phyloP scores from a whole-genome alignment of 768 basidiomycete genomes.

The Hortiboletus campestris region DNA sequence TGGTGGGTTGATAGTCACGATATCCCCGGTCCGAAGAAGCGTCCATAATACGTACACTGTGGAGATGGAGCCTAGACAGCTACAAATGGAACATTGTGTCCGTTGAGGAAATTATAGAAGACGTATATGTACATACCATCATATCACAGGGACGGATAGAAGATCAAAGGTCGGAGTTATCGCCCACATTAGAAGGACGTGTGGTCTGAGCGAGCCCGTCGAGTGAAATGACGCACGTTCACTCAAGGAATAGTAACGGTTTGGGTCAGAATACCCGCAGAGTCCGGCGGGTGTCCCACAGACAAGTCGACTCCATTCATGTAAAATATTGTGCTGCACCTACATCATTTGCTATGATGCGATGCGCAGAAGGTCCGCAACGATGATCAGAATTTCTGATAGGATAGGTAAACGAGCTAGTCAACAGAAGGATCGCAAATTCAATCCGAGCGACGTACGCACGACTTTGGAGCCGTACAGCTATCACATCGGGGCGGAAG shows the following conservation, averaged over 20 bases:
- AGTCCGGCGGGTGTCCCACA: slow-evolving; percentile 7
- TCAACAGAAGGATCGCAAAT: not conserved
- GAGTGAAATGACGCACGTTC: slow-evolving; percentile 1
- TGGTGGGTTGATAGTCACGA: slow-evolving; percentile 8
- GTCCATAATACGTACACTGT: slow-evolving; percentile 15
- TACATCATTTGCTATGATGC: not conserved
- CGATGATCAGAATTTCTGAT: not conserved
- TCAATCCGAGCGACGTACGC: not conserved
- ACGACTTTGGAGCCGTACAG: not conserved
- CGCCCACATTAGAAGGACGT: not conserved
- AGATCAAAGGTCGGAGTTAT: slow-evolving; percentile 11
- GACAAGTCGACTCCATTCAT: not conserved
- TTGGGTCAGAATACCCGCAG: slow-evolving; percentile 1
- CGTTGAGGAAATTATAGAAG: slow-evolving; percentile 2
- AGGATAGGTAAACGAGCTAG: not conserved
- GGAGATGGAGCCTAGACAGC: slow-evolving; percentile 13
- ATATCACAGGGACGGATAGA: slow-evolving; percentile 12
- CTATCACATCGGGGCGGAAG: slow-evolving; percentile 23
- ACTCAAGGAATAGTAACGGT: not conserved
- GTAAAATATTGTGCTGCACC: slow-evolving; percentile 2
- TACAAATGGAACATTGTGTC: slow-evolving; percentile 10
- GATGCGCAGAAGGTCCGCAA: not conserved
- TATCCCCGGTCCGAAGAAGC: slow-evolving; percentile 14
- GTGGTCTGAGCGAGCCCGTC: not conserved
- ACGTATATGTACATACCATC: slow-evolving; percentile 7